Conservation (phyloP, 768 basidiomycete genomes). For the Dioszegia aurantiaca region DNA sequence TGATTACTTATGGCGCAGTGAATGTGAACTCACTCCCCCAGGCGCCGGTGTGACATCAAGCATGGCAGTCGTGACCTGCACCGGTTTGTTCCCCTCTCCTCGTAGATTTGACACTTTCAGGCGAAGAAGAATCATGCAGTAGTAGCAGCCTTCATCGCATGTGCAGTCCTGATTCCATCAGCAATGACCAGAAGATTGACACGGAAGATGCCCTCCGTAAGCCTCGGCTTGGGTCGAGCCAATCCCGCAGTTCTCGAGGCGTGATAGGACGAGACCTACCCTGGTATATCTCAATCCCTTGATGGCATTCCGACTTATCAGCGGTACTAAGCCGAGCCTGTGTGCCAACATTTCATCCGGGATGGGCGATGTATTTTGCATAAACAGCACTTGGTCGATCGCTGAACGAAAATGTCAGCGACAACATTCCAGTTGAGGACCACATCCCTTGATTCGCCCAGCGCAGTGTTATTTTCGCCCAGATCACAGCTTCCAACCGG, state of each 20-base stretch:
- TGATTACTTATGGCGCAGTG: too few relatives aligned
- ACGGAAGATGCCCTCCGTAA: too few relatives aligned
- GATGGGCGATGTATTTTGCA: slow-evolving; percentile 83
- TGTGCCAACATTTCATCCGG: slow-evolving; percentile 98
- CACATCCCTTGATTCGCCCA: too few relatives aligned
- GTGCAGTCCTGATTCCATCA: slow-evolving; percentile 71
- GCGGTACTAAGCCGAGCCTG: slow-evolving; percentile 87
- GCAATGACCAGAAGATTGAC: neutral
- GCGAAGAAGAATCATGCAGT: slow-evolving; percentile 77
- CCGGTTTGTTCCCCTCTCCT: slow-evolving; percentile 61
- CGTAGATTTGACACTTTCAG: slow-evolving; percentile 70
- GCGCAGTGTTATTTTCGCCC: too few relatives aligned
- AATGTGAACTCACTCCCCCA: slow-evolving; percentile 28
- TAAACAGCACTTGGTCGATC: slow-evolving; percentile 93
- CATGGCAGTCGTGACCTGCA: slow-evolving; percentile 85
- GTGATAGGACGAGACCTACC: slow-evolving; percentile 31
- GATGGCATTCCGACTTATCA: slow-evolving; percentile 81
- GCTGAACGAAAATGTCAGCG: too few relatives aligned
- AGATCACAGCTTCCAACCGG: too few relatives aligned
- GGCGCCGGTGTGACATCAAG: slow-evolving; percentile 40
- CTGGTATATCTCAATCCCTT: slow-evolving; percentile 65
- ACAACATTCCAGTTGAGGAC: too few relatives aligned
- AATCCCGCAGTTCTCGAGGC: neutral
- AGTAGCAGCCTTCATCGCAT: slow-evolving; percentile 76
- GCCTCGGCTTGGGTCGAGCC: too few relatives aligned